A percentile compares a stretch with the other conserved stretches of the same genome.
These are phyloP conservation scores for Heterobasidion parviporum DNA, from an alignment of 1,284 basidiomycete species.

Conservation along the genomic window DNA sequence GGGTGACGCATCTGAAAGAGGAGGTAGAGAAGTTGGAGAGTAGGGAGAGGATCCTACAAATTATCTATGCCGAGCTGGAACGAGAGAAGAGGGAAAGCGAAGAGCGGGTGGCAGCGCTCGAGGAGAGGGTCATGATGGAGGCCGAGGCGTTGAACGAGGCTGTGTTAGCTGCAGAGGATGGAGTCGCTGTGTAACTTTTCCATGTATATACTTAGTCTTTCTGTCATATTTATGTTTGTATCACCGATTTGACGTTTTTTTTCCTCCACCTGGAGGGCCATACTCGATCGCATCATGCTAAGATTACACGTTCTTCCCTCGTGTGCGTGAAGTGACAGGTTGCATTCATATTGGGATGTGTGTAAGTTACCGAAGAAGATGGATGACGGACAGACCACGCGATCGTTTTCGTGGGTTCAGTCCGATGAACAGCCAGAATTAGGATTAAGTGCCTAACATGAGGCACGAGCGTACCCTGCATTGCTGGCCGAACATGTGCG, in stretches of 20 bases:
- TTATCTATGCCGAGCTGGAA: slow-evolving; percentile 77
- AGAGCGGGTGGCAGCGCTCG: slow-evolving; percentile 51
- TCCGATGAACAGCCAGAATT: too few species aligned
- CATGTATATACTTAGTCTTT: not conserved
- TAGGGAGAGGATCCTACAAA: slow-evolving; percentile 72
- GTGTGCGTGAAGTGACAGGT: too few species aligned
- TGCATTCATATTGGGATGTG: too few species aligned
- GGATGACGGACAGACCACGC: not conserved
- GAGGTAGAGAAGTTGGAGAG: slow-evolving; percentile 78
- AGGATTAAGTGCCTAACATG: too few species aligned
- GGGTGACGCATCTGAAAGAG: slow-evolving; percentile 69
- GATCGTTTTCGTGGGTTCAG: too few species aligned
- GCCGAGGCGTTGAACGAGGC: slow-evolving; percentile 78
- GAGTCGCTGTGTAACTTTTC: slow-evolving; percentile 1
- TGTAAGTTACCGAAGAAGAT: not conserved
- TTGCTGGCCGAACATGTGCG: not conserved
- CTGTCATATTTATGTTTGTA: too few species aligned
- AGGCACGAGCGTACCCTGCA: not conserved
- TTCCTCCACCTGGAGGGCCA: too few species aligned
- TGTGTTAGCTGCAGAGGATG: slow-evolving; percentile 47
- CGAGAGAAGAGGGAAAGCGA: slow-evolving; percentile 61
- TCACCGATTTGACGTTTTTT: too few species aligned
- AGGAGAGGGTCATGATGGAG: slow-evolving; percentile 73
- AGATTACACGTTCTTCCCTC: not conserved
- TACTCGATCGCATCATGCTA: not conserved